These are phyloP conservation scores for Collybiopsis luxurians DNA, from an alignment of 768 basidiomycete species.

Conservation along the genomic window DNA sequence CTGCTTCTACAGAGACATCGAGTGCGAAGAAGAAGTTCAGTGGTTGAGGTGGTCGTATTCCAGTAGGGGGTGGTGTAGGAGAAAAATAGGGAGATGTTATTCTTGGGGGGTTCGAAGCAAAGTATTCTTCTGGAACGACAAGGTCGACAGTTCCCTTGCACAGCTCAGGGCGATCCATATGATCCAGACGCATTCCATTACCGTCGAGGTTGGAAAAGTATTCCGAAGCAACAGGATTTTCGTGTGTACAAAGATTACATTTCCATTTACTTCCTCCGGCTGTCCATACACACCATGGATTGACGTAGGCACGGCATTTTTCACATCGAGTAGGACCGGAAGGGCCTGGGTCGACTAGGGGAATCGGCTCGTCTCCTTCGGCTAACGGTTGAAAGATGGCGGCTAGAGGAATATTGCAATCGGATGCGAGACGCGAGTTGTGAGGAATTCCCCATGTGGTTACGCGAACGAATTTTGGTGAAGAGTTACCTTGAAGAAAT, in stretches of 20 bases:
- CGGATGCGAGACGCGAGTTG: conserved; percentile 71
- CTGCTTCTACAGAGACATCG: conserved; percentile 74
- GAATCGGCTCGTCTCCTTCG: conserved; percentile 77
- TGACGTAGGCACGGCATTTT: conserved; percentile 86
- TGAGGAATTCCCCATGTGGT: conserved; percentile 89
- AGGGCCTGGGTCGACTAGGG: conserved; percentile 68
- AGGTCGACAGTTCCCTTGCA: conserved; percentile 93
- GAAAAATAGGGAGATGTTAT: conserved; percentile 54
- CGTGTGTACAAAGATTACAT: conserved; percentile 86
- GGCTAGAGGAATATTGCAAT: conserved; percentile 83
- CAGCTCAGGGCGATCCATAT: conserved; percentile 79
- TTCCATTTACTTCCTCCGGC: conserved; percentile 84
- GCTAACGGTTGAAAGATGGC: conserved; percentile 91
- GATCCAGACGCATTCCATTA: conserved; percentile 76
- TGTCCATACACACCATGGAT: conserved; percentile 88
- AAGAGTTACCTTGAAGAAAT: conserved; percentile 68
- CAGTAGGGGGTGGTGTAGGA: conserved; percentile 42
- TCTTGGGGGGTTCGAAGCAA: conserved; percentile 70
- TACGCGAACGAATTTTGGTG: conserved; percentile 85
- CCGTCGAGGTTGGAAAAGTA: conserved; percentile 86
- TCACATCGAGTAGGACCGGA: conserved; percentile 82
- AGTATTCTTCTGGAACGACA: conserved; percentile 77
- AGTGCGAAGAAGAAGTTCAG: conserved; percentile 84
- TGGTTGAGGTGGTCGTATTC: conserved; percentile 53
- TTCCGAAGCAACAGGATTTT: conserved; percentile 79